Percentiles rank a stretch among this genome's conserved stretches.
Evolutionary conservation across 140 eudicot species (phyloP).

Genomic region (Senecio squalidus): DNA sequence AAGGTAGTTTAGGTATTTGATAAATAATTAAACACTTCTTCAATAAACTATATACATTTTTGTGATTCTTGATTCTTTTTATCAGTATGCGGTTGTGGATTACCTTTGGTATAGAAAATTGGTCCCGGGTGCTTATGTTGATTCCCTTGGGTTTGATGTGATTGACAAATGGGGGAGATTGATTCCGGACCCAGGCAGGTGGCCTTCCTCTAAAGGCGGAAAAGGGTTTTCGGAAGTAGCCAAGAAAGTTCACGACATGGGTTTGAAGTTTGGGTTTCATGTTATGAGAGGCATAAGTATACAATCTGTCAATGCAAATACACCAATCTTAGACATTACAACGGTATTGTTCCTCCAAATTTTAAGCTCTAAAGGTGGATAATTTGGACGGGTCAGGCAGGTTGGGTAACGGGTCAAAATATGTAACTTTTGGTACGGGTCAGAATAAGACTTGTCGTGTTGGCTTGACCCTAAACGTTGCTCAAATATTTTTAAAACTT

Average conservation of each 20-base stretch:
- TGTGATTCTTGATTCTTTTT: constrained; percentile 21
- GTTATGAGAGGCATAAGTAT: constrained; percentile 96
- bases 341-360: constrained; percentile 47
- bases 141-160: constrained; percentile 83
- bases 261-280: constrained; percentile 95
- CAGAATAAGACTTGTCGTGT: no score
- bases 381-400: not conserved
- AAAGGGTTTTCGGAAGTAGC: constrained; percentile 77
- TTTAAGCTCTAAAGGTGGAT: not conserved
- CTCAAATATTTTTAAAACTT: no score
- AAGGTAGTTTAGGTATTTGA: constrained; percentile 7
- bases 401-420: not conserved
- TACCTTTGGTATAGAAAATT: constrained; percentile 93
- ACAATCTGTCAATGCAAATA: constrained; percentile 90
- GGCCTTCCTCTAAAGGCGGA: constrained; percentile 87
- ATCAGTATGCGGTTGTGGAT: constrained; percentile 93
- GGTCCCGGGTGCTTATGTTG: constrained; percentile 65
- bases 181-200: constrained; percentile 87
- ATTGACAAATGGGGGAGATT: constrained; percentile 97
- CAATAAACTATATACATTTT: no score
- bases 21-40: not conserved
- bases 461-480: not conserved
- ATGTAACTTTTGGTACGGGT: not conserved
- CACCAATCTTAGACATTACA: constrained; percentile 69
- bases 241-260: constrained; percentile 72